phyloP scores from a whole-genome alignment of 495 filamentous ascomycete species.

The Xylaria intraflava region DNA sequence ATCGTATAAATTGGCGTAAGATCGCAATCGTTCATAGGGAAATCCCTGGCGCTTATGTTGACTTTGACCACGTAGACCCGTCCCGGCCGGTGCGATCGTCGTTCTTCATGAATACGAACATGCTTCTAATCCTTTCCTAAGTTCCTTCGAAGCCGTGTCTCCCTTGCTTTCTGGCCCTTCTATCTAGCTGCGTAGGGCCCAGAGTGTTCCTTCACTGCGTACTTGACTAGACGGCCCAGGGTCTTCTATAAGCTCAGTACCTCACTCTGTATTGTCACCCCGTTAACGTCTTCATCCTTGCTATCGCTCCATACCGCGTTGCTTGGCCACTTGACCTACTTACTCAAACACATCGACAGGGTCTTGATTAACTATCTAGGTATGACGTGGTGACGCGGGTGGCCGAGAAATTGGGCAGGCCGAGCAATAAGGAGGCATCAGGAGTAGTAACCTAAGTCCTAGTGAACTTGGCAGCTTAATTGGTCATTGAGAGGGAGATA shows the following conservation, averaged over 20 bases:
- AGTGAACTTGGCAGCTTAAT: no score
- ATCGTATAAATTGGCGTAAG: slow-evolving; percentile 60
- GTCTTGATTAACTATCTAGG: no score
- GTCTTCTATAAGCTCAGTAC: slow-evolving; percentile 28
- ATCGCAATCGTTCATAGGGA: slow-evolving; percentile 31
- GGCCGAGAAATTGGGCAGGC: no score
- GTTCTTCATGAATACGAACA: slow-evolving; percentile 45
- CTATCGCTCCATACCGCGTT: slow-evolving; percentile 42
- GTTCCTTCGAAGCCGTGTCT: slow-evolving; percentile 35
- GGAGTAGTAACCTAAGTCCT: no score
- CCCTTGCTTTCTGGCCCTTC: slow-evolving; percentile 32
- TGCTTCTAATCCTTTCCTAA: slow-evolving; percentile 44
- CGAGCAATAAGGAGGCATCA: no score
- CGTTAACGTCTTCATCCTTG: slow-evolving; percentile 22
- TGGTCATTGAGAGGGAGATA: no score
- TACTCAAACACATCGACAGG: no score
- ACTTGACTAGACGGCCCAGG: slow-evolving; percentile 18
- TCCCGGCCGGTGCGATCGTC: slow-evolving; percentile 50
- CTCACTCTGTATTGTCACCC: slow-evolving; percentile 34
- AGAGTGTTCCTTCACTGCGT: slow-evolving; percentile 2
- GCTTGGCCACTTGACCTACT: no score
- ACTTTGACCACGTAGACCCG: slow-evolving; percentile 53
- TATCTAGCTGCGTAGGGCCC: slow-evolving; percentile 1
- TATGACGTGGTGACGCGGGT: no score
- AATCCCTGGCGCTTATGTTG: slow-evolving; percentile 43